phyloP scores from a whole-genome alignment of 2,329 filamentous ascomycete species.

The Aspergillus fijiensis region DNA sequence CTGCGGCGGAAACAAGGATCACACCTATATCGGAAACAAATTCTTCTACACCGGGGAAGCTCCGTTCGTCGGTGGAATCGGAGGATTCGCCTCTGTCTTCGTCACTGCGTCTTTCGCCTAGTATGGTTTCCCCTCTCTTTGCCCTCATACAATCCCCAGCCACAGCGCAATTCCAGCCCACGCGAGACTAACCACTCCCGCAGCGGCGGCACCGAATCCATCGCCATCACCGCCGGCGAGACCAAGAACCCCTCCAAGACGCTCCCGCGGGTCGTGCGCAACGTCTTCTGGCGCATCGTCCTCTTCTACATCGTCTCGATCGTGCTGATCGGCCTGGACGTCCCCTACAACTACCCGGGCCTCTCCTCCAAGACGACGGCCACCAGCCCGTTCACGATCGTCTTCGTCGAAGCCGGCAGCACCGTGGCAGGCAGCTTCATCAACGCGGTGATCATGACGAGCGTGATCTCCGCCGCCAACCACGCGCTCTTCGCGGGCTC shows the following conservation, averaged over 20 bases:
- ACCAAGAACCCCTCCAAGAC: constrained; percentile 62
- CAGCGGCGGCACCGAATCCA: constrained; percentile 60
- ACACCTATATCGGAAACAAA: constrained; percentile 58
- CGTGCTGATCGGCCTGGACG: constrained; percentile 58
- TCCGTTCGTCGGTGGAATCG: constrained; percentile 65
- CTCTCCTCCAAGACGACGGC: constrained; percentile 46
- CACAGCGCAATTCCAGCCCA: too few species aligned
- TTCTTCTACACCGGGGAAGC: constrained; percentile 61
- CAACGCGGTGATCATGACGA: constrained; percentile 62
- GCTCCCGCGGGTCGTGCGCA: constrained; percentile 63
- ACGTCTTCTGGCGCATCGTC: constrained; percentile 64
- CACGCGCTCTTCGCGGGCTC: constrained; percentile 59
- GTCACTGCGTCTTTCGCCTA: constrained; percentile 63
- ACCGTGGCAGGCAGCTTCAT: constrained; percentile 58
- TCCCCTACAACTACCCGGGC: constrained; percentile 55
- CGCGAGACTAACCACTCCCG: constrained; percentile 21
- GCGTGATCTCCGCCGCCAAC: constrained; percentile 59
- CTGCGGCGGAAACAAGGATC: constrained; percentile 55
- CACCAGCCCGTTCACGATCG: constrained; percentile 60
- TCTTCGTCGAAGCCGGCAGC: constrained; percentile 60
- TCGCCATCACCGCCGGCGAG: constrained; percentile 66
- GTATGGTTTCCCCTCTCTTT: constrained; percentile 26
- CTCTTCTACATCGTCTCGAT: constrained; percentile 56
- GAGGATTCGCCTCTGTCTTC: constrained; percentile 65
- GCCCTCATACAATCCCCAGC: neutral